Conservation (phyloP, 495 filamentous ascomycete species). For the Aspergillus bertholletiae region DNA sequence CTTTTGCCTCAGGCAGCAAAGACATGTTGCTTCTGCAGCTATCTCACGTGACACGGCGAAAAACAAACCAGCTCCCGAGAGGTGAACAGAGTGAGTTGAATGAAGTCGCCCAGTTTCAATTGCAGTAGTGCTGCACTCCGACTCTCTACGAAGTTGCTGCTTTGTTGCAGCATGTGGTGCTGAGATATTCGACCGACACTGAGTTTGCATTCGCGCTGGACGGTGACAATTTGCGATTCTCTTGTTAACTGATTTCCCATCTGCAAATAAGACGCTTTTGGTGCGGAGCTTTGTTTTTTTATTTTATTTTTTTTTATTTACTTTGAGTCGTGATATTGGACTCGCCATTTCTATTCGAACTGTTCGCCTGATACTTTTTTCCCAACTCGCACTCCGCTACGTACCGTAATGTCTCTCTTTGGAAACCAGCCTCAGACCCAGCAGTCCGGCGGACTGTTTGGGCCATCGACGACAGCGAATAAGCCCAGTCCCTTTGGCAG, state of each 20-base stretch:
- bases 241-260: not conserved
- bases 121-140: not conserved
- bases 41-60: constrained; percentile 3
- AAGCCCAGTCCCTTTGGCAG: constrained; percentile 37
- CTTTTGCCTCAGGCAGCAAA: not conserved
- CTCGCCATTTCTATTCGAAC: not conserved
- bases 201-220: not conserved
- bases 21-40: not conserved
- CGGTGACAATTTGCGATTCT: not conserved
- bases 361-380: not conserved
- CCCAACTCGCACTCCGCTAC: not conserved
- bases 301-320: not conserved
- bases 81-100: not conserved
- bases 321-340: no score
- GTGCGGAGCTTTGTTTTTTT: not conserved
- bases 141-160: not conserved
- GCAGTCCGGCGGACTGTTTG: constrained; percentile 17
- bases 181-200: not conserved
- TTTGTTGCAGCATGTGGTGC: not conserved
- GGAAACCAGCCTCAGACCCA: constrained; percentile 18
- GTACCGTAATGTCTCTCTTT: constrained; percentile 36
- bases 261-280: not conserved
- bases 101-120: not conserved
- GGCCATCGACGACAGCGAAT: constrained; percentile 22
- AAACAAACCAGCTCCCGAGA: not conserved